Percentiles rank a stretch among this genome's conserved stretches.
These are phyloP conservation scores for Inonotus obliquus DNA, from an alignment of 1,284 basidiomycete species.

Conservation along the genomic window DNA sequence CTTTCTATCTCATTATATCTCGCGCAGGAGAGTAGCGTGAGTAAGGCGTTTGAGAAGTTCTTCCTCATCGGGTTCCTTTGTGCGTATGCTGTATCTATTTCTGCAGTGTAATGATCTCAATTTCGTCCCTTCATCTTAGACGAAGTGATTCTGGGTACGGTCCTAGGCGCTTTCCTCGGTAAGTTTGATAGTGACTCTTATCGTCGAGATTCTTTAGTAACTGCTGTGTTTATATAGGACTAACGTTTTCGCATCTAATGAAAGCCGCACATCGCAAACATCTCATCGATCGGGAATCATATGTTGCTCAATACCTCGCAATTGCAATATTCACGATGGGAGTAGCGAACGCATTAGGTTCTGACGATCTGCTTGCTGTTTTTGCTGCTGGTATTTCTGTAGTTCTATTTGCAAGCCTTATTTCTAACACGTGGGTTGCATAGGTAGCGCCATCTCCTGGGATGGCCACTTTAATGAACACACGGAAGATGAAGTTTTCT, in stretches of 20 bases:
- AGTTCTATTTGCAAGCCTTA: neutral
- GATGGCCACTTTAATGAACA: constrained; percentile 87
- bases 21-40: constrained; percentile 61
- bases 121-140: constrained; percentile 41
- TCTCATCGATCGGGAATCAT: constrained; percentile 88
- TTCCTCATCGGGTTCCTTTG: constrained; percentile 74
- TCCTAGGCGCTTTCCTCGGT: constrained; percentile 77
- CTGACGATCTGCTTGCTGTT: constrained; percentile 84
- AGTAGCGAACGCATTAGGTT: constrained; percentile 71
- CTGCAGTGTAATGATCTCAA: neutral
- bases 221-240: constrained; percentile 37
- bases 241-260: constrained; percentile 76
- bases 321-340: constrained; percentile 80
- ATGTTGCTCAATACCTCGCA: constrained; percentile 86
- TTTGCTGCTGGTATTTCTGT: constrained; percentile 64
- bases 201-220: neutral
- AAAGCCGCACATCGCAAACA: constrained; percentile 72
- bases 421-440: neutral
- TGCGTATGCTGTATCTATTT: constrained; percentile 30
- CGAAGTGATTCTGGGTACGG: constrained; percentile 78
- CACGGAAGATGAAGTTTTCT: constrained; percentile 82
- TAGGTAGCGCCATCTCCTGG: constrained; percentile 90
- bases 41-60: constrained; percentile 71
- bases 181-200: constrained; percentile 1
- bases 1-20: constrained; percentile 86